Evolutionary conservation across 2,329 filamentous ascomycete genomes (phyloP).

Genomic region (Daldinia sp.): DNA sequence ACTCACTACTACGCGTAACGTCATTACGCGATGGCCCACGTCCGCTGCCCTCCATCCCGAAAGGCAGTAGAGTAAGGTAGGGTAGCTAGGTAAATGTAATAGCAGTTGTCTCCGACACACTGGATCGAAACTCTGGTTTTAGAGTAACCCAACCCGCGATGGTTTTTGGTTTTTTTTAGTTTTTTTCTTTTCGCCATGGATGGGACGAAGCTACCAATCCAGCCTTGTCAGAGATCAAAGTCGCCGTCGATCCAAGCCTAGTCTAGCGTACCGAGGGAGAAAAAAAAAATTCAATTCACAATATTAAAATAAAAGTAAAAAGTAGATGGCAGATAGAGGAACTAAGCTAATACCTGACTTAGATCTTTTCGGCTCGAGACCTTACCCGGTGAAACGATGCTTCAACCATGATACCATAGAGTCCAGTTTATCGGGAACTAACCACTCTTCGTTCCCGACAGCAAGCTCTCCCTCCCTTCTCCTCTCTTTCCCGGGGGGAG

Average conservation of each 20-base stretch:
- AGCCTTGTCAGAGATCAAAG: too few species aligned
- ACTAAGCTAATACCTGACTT: neutral
- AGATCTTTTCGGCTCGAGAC: neutral
- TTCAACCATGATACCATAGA: constrained; percentile 2
- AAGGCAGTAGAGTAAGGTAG: neutral
- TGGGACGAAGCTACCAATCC: too few species aligned
- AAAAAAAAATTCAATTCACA: neutral
- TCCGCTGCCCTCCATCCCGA: constrained; percentile 3
- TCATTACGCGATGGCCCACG: constrained; percentile 33
- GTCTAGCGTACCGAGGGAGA: neutral
- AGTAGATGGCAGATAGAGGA: neutral
- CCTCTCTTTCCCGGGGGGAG: neutral
- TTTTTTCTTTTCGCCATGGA: too few species aligned
- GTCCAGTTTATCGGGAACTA: neutral
- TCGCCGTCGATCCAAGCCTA: neutral
- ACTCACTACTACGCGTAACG: constrained; percentile 40
- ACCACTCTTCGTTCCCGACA: neutral
- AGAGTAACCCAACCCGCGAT: neutral
- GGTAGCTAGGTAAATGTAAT: neutral
- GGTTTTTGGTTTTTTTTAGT: neutral
- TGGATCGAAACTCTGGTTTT: constrained; percentile 6
- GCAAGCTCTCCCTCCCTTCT: neutral
- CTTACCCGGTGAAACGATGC: neutral
- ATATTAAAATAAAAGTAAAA: neutral
- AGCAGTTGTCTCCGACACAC: constrained; percentile 5